A percentile compares a stretch with the other conserved stretches of the same genome.
phyloP scores from a whole-genome alignment of 768 basidiomycete genomes.

The Auriscalpium vulgare region DNA sequence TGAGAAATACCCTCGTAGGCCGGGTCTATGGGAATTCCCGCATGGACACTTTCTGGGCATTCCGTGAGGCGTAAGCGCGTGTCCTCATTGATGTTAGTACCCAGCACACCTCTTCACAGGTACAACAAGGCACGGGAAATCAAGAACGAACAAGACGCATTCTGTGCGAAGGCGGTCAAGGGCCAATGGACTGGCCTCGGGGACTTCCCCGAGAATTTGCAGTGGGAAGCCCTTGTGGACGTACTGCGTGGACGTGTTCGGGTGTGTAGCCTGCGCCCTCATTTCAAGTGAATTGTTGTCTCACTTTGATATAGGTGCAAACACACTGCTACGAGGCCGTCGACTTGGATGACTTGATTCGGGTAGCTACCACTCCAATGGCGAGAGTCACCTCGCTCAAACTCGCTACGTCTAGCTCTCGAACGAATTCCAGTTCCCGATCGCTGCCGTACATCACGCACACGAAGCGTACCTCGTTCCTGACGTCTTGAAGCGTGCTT shows the following conservation, averaged over 20 bases:
- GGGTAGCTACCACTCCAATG: slow-evolving; percentile 15
- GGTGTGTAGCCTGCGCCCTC: slow-evolving; percentile 26
- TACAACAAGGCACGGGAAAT: slow-evolving; percentile 61
- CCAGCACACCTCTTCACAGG: slow-evolving; percentile 22
- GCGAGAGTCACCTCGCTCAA: neutral
- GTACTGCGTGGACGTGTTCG: slow-evolving; percentile 74
- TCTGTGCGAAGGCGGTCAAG: slow-evolving; percentile 42
- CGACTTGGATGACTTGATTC: slow-evolving; percentile 44
- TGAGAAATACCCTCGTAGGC: slow-evolving; percentile 9
- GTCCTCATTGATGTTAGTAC: neutral
- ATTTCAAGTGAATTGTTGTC: neutral
- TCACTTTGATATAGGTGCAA: slow-evolving; percentile 32
- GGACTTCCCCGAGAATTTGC: slow-evolving; percentile 60
- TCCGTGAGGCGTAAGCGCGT: slow-evolving; percentile 44
- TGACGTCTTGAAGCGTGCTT: slow-evolving; percentile 68
- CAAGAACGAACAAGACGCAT: slow-evolving; percentile 60
- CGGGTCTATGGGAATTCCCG: slow-evolving; percentile 30
- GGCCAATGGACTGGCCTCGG: slow-evolving; percentile 43
- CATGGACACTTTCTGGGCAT: slow-evolving; percentile 69
- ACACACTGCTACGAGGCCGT: slow-evolving; percentile 59
- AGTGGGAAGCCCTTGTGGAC: slow-evolving; percentile 76
- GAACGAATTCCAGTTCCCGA: slow-evolving; percentile 83
- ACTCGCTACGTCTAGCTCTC: slow-evolving; percentile 45
- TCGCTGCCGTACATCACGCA: slow-evolving; percentile 82
- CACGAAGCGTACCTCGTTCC: slow-evolving; percentile 90